A percentile compares a stretch with the other conserved stretches of the same genome.
Evolutionary conservation across 73 alveolate species (phyloP).

Genomic region (Effrenium voratum): DNA sequence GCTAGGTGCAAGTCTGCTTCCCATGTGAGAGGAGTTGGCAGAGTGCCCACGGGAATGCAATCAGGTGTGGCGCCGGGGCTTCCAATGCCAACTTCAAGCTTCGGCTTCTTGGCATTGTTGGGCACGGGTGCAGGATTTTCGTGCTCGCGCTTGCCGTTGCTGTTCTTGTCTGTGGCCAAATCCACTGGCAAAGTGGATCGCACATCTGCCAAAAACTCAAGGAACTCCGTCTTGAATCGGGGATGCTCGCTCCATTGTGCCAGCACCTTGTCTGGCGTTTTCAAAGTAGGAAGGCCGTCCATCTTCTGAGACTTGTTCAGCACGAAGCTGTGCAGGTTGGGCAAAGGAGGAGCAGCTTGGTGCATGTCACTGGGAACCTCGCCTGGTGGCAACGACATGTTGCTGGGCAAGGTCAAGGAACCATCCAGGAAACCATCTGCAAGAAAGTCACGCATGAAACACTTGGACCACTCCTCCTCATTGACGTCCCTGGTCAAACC

Average conservation of each 20-base stretch:
- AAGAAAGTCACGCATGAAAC: not conserved
- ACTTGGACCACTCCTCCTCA: not conserved
- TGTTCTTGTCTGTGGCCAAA: not conserved
- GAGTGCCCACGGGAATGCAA: no score
- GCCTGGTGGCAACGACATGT: not conserved
- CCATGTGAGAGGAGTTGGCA: no score
- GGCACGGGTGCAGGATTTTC: not conserved
- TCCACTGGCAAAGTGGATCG: not conserved
- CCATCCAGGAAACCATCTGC: conserved; percentile 8
- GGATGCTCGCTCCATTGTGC: not conserved
- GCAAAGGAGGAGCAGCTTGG: not conserved
- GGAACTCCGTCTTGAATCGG: not conserved
- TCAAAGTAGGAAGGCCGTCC: not conserved
- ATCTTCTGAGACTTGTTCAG: not conserved
- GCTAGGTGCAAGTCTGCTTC: no score
- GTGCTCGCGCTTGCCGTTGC: no score
- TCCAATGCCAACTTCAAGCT: not conserved
- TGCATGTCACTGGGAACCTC: not conserved
- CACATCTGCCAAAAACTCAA: not conserved
- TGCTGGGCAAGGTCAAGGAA: not conserved
- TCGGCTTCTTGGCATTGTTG: not conserved
- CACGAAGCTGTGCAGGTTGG: not conserved
- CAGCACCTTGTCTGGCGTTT: conserved; percentile 16
- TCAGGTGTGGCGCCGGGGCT: not conserved
- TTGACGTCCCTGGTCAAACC: not conserved